phyloP scores from a whole-genome alignment of 192 early-diverging fungal genomes.

The Pilaira anomala region DNA sequence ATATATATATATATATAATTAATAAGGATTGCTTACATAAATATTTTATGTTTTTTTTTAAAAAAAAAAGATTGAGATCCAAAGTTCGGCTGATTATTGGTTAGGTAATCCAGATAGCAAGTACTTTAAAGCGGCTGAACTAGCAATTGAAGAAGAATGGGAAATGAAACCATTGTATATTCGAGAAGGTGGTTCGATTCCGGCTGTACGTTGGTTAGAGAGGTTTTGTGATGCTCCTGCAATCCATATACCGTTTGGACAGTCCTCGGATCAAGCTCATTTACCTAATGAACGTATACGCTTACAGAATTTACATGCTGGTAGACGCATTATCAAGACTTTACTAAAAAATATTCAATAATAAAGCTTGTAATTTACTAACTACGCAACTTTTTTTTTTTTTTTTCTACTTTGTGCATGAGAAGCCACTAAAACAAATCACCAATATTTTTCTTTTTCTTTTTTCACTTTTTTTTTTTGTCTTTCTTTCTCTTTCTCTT shows the following conservation, averaged over 20 bases:
- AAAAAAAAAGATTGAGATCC: slow-evolving; percentile 52
- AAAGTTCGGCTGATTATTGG: slow-evolving; percentile 73
- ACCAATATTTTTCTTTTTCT: too few species aligned
- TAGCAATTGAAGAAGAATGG: slow-evolving; percentile 60
- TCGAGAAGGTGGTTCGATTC: slow-evolving; percentile 73
- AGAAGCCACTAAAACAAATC: too few species aligned
- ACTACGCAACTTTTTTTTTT: too few species aligned
- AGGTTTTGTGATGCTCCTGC: slow-evolving; percentile 56
- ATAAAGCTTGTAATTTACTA: too few species aligned
- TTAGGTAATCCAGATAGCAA: slow-evolving; percentile 60
- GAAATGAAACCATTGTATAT: slow-evolving; percentile 64
- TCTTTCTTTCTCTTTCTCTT: too few species aligned
- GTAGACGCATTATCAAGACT: slow-evolving; percentile 54
- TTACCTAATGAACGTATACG: slow-evolving; percentile 68
- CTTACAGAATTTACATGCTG: slow-evolving; percentile 56
- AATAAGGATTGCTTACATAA: background rate
- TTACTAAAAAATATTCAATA: slow-evolving; percentile 15
- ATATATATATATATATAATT: background rate
- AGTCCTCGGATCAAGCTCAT: slow-evolving; percentile 68
- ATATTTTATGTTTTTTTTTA: too few species aligned
- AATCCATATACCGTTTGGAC: slow-evolving; percentile 70
- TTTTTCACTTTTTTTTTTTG: too few species aligned
- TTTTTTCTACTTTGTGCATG: too few species aligned
- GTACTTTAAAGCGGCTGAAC: slow-evolving; percentile 64
- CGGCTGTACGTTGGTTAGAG: slow-evolving; percentile 70